Base-by-base conservation (phyloP, 2,329 filamentous ascomycete genomes). In the Colletotrichum navitas region DNA sequence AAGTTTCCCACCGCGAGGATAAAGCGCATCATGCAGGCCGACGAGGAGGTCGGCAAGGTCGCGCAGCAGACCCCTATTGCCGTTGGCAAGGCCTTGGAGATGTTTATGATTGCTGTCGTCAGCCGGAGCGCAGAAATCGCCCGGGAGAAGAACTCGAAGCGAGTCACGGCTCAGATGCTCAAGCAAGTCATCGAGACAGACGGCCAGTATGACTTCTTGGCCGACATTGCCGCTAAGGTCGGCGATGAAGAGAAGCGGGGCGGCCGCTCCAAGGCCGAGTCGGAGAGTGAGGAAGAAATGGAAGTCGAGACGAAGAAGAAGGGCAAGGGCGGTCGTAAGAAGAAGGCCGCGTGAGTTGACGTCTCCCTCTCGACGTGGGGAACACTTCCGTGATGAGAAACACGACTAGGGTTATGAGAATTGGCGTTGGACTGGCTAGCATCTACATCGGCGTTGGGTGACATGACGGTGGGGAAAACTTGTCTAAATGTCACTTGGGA, bases 1-100 rank as follows among this genome's bases (percentile, higher is more conserved):
- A 98, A 98, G 78, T 99, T 99, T 78, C 96, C 96, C 1, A 97
- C 97, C 41, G 96, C 96, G 18, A 89, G 96, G 73, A 99, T 99
- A 85, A 99, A 99, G 87, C 91, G 96, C 63, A 98, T 99, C 78
- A 98, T 99, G 96, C 96, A 99, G 83, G 95, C 95, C 14, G 96
- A 99, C 79, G 96, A 99, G 79, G 96, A 99, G 80, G 95, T 99
- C 0, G 96, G 96, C 73, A 99, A 99, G 83, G 96, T 99, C 12
- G 95, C 96, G 5, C 96, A 99, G 82, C 96, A 98, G 73, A 98
- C 96, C 0, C 95, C 95, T 21, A 97, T 97, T 68, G 96, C 95
- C 34, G 95, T 98, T 55, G 94, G 94, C 76, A 98, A 98, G 85
- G 96, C 96, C 21, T 87, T 99, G 8, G 96, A 99, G 83, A 87